Base-by-base conservation (phyloP, 345 rosid species). In the Lepidium africanum region DNA sequence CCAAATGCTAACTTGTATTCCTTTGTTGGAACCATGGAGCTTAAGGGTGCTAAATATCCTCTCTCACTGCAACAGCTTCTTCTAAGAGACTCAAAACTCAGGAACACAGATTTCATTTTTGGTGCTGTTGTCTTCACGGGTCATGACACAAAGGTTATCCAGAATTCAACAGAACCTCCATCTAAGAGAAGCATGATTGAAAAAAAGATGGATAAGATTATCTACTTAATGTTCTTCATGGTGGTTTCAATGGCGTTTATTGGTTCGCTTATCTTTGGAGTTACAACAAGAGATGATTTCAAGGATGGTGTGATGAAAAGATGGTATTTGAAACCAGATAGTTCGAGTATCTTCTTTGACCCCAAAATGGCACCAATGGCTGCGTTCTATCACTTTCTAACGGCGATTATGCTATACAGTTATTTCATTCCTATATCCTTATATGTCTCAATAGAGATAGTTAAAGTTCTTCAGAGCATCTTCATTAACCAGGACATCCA, bases 171-270 rank as follows among this genome's bases (percentile, higher is more conserved):
- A 0, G 85, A 69, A 8, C 93, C 98, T 33, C 98, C 96, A 57
- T 92, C 96, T 10, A 92, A 92, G 81, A 83, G 98, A 81, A 92
- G 98, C 79, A 85, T 57, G 75, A 75, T 90, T 16, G 98, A 92
- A 78, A 90, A 57, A 73, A 82, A 82, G 81, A 90, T 90, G 98
- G 96, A 92, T 65, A 77, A 27, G 54, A 80, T 92, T 37, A 81
- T 92, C 74, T 90, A 89, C 76, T 2, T 92, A 2, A 38, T 87
- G 83, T 92, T 92, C 52, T 56, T 70, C 70, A 54, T 83, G 52
- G 76, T 92, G 16, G 81, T 82, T 64, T 4, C 70, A 1, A 75
- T 92, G 78, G 75, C 90, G 0, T 79, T 86, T 17, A 19, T 85
- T 37, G 96, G 98, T 33, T 92, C 98, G n/a, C 58, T 92, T 30